Conservation (phyloP, 2,329 filamentous ascomycete species). For the Ceratocystis alfenasii region DNA sequence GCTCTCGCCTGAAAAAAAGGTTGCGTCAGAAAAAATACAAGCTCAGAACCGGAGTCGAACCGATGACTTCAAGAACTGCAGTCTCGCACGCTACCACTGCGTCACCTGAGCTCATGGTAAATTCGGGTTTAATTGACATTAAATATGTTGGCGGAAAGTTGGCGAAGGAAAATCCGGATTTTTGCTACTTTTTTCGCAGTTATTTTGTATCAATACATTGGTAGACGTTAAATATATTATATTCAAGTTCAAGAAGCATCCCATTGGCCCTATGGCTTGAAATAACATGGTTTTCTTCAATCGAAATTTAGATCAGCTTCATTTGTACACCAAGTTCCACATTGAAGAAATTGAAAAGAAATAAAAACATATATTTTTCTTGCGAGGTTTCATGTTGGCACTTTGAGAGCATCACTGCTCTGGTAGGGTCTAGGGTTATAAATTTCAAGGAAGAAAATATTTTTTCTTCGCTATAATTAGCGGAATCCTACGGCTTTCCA, state of each 20-base stretch:
- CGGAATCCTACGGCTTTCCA: conserved; percentile 3
- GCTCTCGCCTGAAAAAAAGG: conserved; percentile 15
- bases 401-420: background rate
- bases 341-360: background rate
- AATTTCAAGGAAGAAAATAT: background rate
- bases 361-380: background rate
- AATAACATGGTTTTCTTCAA: background rate
- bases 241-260: background rate
- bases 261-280: background rate
- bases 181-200: background rate
- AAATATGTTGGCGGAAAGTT: background rate
- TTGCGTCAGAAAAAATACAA: conserved; percentile 19
- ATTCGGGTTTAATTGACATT: background rate
- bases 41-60: conserved; percentile 18
- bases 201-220: too few species aligned
- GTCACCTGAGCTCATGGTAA: conserved; percentile 10
- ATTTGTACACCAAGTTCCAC: too few species aligned
- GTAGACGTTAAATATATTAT: too few species aligned
- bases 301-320: too few species aligned
- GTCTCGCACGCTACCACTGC: conserved; percentile 16
- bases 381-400: background rate
- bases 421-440: background rate
- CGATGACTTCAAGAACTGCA: conserved; percentile 17
- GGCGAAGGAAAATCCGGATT: background rate
- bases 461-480: background rate